Evolutionary conservation across 2,329 filamentous ascomycete genomes (phyloP).

Genomic region (Chaetomiaceae sp.): DNA sequence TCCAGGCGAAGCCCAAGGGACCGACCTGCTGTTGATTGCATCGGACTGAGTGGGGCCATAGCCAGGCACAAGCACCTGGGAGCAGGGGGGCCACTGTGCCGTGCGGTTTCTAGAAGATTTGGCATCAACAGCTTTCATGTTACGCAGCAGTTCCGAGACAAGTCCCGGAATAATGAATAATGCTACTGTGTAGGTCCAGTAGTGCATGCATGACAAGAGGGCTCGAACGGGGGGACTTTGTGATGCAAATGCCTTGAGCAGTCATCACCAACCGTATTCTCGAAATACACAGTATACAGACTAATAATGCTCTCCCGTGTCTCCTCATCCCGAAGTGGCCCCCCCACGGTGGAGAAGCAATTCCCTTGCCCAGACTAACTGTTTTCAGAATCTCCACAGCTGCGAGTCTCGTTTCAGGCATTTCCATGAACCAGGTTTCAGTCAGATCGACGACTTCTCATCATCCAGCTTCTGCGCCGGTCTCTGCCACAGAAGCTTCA

Average conservation of each 20-base stretch:
- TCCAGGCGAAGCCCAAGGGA: not conserved
- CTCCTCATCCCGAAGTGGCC: conserved; percentile 5
- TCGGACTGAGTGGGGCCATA: conserved; percentile 4
- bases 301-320: not conserved
- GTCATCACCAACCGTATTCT: too few relatives aligned
- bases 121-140: not conserved
- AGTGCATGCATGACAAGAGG: too few relatives aligned
- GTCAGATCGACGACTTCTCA: too few relatives aligned
- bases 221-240: too few relatives aligned
- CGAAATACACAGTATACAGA: too few relatives aligned
- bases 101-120: conserved; percentile 6
- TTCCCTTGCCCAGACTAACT: not conserved
- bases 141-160: too few relatives aligned
- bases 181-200: too few relatives aligned
- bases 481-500: too few relatives aligned
- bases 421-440: not conserved
- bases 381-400: not conserved
- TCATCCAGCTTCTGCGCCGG: not conserved
- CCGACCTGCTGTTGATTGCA: conserved; percentile 6
- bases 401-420: conserved; percentile 9
- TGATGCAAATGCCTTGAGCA: too few relatives aligned
- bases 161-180: too few relatives aligned
- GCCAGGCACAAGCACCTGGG: not conserved
- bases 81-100: not conserved
- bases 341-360: conserved; percentile 13